Evolutionary conservation across 2,329 filamentous ascomycete genomes (phyloP), one percentile per base, ranked within the genome.

Genomic region (Botrytis squamosa): DNA sequence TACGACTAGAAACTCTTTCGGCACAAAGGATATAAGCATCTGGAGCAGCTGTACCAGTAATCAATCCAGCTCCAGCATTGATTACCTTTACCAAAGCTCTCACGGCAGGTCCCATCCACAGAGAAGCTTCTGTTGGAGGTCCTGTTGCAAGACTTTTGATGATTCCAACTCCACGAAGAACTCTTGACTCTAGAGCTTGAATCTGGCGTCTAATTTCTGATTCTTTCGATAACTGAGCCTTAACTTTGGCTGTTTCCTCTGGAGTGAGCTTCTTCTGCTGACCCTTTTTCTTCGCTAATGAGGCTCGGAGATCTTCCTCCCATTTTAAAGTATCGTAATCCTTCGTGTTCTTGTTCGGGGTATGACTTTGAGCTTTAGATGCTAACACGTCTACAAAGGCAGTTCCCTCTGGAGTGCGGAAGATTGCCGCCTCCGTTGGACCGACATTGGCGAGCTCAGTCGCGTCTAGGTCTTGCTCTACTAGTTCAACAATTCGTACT

Each of bases 271-370:
- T 99, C 84, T 94, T 95, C 78, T 94, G 90, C 75, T 93, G 89
- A 1, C 95, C 95, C 82, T 95, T 97, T 85, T 98, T 99, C 81
- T 93, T 88, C n/a, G 95, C 94, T 59, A 99, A 84, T 79, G 98
- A 94, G 57, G 90, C 88, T 73, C 95, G 88, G 12, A 99, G 86
- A 76, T 99, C 96, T 81, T 95, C 92, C 83, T 99, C 96, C 96
- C 97, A 99, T 83, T 97, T 98, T 59, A 98, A 83, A 1, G 94
- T 97, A 78, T 99, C 94, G 79, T 98, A 97, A 81, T 98, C 96
- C 82, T 97, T 98, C 67, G 90, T 91, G 79, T 94, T 97, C 84
- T 97, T 98, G 83, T 94, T 92, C 4, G 94, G 90, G 3, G 92
- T 84, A 55, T 86, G 85, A 75, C 89, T 89, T 74, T 90, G 89